Percentiles rank a stretch among this genome's conserved stretches.
These are phyloP conservation scores for Candida tetrigidarum DNA, from an alignment of 1,139 yeast species.

Conservation along the genomic window DNA sequence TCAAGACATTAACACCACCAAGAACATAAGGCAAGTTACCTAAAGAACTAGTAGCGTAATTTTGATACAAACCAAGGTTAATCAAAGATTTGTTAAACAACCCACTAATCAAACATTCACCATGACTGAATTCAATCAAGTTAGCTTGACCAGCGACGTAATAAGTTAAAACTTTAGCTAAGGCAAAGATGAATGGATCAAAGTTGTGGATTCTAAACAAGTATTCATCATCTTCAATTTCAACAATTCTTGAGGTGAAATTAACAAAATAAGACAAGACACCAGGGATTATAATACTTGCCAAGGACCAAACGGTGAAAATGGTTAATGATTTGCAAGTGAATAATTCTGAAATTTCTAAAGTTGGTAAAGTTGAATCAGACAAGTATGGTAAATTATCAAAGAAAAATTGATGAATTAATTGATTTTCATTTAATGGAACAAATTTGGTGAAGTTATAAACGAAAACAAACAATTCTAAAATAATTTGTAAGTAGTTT, in stretches of 20 bases:
- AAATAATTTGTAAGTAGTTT: constrained; percentile 42
- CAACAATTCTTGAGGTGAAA: constrained; percentile 52
- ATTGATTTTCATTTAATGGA: constrained; percentile 39
- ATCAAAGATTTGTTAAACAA: constrained; percentile 39
- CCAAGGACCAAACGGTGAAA: constrained; percentile 43
- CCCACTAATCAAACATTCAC: constrained; percentile 38
- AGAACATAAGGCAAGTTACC: constrained; percentile 54
- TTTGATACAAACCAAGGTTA: constrained; percentile 42
- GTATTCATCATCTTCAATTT: constrained; percentile 42
- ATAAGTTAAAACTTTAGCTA: constrained; percentile 51
- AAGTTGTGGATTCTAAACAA: constrained; percentile 42
- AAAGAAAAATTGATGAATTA: constrained; percentile 44
- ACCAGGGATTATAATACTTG: constrained; percentile 49
- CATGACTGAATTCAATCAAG: constrained; percentile 32
- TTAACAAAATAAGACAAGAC: constrained; percentile 54
- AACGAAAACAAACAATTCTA: constrained; percentile 43
- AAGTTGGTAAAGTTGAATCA: constrained; percentile 28
- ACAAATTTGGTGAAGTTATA: constrained; percentile 42
- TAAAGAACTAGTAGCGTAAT: constrained; percentile 39
- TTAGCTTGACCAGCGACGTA: constrained; percentile 42
- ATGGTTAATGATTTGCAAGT: constrained; percentile 35
- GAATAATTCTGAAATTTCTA: constrained; percentile 42
- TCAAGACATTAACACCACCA: constrained; percentile 50
- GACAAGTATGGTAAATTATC: constrained; percentile 36
- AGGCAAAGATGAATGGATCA: constrained; percentile 64